These are phyloP conservation scores for Pseudozyma sp. DNA, from an alignment of 1,284 basidiomycete genomes.

Conservation along the genomic window DNA sequence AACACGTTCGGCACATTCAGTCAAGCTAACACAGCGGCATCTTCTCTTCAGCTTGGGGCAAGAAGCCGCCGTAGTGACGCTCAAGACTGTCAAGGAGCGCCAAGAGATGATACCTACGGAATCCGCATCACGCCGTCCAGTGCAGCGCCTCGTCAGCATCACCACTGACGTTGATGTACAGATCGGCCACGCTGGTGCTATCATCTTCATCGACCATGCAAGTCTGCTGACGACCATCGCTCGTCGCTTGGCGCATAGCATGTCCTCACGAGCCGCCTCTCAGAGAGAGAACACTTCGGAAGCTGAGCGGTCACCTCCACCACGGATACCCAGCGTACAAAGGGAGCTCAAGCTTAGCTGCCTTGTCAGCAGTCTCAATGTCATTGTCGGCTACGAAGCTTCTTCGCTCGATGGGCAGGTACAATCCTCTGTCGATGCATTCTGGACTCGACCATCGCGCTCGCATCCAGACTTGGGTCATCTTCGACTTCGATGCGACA, in stretches of 20 bases:
- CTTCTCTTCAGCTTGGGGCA: conserved; percentile 33
- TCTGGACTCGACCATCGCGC: conserved; percentile 50
- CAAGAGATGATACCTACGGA: conserved; percentile 4
- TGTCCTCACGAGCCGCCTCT: background rate
- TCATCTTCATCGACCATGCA: conserved; percentile 38
- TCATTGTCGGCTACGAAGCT: conserved; percentile 49
- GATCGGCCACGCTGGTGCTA: conserved; percentile 28
- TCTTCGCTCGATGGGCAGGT: background rate
- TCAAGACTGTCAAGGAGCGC: conserved; percentile 42
- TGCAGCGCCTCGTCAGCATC: conserved; percentile 31
- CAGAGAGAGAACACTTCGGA: background rate
- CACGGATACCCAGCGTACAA: background rate
- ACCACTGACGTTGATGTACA: conserved; percentile 24
- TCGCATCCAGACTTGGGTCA: conserved; percentile 50
- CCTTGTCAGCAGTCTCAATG: conserved; percentile 23
- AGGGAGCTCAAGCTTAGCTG: conserved; percentile 17
- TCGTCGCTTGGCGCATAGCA: background rate
- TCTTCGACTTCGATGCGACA: conserved; percentile 45
- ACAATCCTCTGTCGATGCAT: conserved; percentile 17
- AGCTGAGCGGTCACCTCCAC: background rate
- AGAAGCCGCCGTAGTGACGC: conserved; percentile 16
- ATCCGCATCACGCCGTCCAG: conserved; percentile 14
- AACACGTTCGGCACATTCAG: too few species aligned
- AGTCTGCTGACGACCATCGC: conserved; percentile 16
- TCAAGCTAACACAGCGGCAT: background rate